phyloP scores from a whole-genome alignment of 2,329 filamentous ascomycete genomes.

The Dactylellina drechsleri region DNA sequence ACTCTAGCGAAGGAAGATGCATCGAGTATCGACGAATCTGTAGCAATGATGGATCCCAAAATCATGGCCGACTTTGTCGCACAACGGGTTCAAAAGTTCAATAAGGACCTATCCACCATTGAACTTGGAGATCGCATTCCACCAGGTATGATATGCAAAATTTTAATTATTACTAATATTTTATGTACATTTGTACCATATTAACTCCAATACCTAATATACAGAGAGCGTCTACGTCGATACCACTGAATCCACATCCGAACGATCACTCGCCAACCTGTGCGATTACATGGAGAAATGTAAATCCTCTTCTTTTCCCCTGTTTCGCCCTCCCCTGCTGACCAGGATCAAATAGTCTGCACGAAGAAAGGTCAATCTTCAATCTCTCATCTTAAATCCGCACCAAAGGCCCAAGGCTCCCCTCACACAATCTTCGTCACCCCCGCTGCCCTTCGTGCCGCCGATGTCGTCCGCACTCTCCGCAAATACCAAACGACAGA shows the following conservation, averaged over 20 bases:
- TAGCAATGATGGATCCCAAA: constrained; percentile 82
- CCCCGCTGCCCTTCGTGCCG: constrained; percentile 82
- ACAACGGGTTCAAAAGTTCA: constrained; percentile 79
- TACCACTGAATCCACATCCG: constrained; percentile 76
- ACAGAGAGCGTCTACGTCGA: constrained; percentile 79
- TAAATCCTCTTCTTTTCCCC: constrained; percentile 52
- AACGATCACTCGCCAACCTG: constrained; percentile 76
- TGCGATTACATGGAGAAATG: constrained; percentile 78
- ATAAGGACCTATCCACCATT: constrained; percentile 80
- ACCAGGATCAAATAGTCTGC: constrained; percentile 30
- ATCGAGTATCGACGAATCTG: constrained; percentile 74
- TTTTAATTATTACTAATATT: constrained; percentile 5
- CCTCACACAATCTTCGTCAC: constrained; percentile 92
- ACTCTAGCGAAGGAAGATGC: constrained; percentile 30
- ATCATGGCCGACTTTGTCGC: constrained; percentile 87
- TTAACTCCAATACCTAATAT: neutral
- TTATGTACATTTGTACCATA: constrained; percentile 10
- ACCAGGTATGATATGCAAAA: constrained; percentile 68
- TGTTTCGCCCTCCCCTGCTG: neutral
- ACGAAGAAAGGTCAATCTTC: constrained; percentile 61
- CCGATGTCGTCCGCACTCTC: constrained; percentile 79
- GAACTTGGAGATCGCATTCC: constrained; percentile 86
- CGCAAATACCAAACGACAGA: constrained; percentile 83
- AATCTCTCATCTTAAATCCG: constrained; percentile 56
- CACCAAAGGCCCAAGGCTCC: constrained; percentile 64